Evolutionary conservation across 441 rosid species (phyloP).

Genomic region (Iberis amara): DNA sequence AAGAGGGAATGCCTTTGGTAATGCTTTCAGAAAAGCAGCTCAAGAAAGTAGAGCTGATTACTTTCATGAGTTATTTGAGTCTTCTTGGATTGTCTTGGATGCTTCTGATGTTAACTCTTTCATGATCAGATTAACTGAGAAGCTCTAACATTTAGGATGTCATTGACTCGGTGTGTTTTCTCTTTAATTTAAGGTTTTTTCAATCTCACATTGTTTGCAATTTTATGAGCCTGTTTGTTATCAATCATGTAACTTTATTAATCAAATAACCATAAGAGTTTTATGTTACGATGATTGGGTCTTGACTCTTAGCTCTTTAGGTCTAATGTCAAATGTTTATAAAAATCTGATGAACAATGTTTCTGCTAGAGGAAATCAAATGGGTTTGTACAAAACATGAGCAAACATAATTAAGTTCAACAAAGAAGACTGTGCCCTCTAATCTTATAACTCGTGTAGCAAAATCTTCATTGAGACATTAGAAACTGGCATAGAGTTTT

Average conservation of each 20-base stretch:
- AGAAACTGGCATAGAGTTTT: too few species aligned
- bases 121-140: slow-evolving; percentile 79
- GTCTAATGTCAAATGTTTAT: slow-evolving; percentile 3
- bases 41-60: slow-evolving; percentile 74
- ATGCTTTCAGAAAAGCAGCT: slow-evolving; percentile 86
- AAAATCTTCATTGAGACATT: too few species aligned
- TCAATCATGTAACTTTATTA: slow-evolving; percentile 25
- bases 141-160: slow-evolving; percentile 38
- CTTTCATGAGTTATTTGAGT: slow-evolving; percentile 88
- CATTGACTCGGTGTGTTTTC: slow-evolving; percentile 15
- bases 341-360: slow-evolving; percentile 11
- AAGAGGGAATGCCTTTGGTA: slow-evolving; percentile 82
- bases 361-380: not conserved
- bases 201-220: slow-evolving; percentile 12
- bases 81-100: slow-evolving; percentile 90
- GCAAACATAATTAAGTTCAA: slow-evolving; percentile 8
- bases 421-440: slow-evolving; percentile 21
- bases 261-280: slow-evolving; percentile 23
- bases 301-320: not conserved
- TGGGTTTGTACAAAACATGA: slow-evolving; percentile 24
- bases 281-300: not conserved
- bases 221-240: slow-evolving; percentile 24
- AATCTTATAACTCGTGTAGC: slow-evolving; percentile 3
- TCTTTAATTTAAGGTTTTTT: not conserved
- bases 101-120: slow-evolving; percentile 69